A percentile compares a stretch with the other conserved stretches of the same genome.
phyloP scores from a whole-genome alignment of 352 stramenopile genomes.

The Pythium rhizo-oryzae region DNA sequence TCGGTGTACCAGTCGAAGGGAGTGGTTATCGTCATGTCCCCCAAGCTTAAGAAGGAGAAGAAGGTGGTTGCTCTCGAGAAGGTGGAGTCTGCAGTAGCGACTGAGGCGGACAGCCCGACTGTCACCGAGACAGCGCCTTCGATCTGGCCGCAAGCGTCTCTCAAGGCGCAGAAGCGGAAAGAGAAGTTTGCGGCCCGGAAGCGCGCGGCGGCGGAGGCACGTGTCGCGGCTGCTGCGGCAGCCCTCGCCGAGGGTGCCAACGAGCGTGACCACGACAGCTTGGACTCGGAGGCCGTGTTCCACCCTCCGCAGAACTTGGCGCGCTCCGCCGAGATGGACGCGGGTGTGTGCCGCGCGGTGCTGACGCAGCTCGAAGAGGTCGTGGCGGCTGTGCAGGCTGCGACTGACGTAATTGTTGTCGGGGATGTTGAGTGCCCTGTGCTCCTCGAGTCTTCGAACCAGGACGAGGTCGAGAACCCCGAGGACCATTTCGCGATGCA shows the following conservation, averaged over 20 bases:
- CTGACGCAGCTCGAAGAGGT: conserved; percentile 61
- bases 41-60: conserved; percentile 23
- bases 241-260: conserved; percentile 12
- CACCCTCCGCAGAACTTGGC: conserved; percentile 42
- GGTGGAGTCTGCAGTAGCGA: neutral
- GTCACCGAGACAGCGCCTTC: neutral
- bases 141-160: neutral
- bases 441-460: conserved; percentile 18
- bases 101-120: neutral
- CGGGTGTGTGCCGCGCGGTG: conserved; percentile 51
- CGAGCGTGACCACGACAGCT: conserved; percentile 6
- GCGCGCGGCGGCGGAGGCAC: neutral
- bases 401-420: conserved; percentile 48
- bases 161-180: conserved; percentile 18
- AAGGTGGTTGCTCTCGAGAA: neutral
- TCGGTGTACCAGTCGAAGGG: conserved; percentile 44
- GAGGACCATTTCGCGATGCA: neutral
- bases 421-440: conserved; percentile 63
- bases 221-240: conserved; percentile 16
- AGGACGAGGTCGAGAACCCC: conserved; percentile 12
- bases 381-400: conserved; percentile 1
- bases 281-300: conserved; percentile 37
- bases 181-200: conserved; percentile 5
- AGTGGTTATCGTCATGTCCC: conserved; percentile 28
- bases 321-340: conserved; percentile 42